Conservation (phyloP, 2,329 filamentous ascomycete species). For the Aspergillus fumigatus region DNA sequence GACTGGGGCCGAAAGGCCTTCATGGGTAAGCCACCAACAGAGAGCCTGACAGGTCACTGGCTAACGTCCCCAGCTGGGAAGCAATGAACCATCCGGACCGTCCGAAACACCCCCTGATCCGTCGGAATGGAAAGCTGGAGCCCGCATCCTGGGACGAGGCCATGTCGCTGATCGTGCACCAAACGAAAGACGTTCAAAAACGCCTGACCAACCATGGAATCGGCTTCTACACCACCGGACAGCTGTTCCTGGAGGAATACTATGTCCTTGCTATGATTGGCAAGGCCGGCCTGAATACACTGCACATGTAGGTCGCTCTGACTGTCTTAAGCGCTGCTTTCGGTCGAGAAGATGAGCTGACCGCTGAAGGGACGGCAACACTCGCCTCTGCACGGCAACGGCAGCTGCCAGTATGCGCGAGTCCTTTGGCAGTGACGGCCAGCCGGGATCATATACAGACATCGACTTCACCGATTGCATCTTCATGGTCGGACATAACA, state of each 20-base stretch:
- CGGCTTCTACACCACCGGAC: constrained; percentile 37
- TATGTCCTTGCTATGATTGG: constrained; percentile 37
- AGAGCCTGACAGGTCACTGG: not conserved
- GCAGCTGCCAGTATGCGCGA: constrained; percentile 38
- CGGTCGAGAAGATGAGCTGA: not conserved
- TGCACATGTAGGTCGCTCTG: constrained; percentile 30
- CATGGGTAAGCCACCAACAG: constrained; percentile 20
- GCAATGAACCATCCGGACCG: constrained; percentile 27
- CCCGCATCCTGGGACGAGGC: constrained; percentile 36
- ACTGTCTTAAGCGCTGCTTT: not conserved
- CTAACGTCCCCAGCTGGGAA: constrained; percentile 20
- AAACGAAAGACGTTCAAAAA: constrained; percentile 25
- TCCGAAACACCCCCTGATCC: constrained; percentile 29
- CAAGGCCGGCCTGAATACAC: constrained; percentile 35
- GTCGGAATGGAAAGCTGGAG: constrained; percentile 32
- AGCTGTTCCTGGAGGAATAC: constrained; percentile 39
- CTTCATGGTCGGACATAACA: constrained; percentile 37
- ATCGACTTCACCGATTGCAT: constrained; percentile 36
- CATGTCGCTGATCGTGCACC: constrained; percentile 32
- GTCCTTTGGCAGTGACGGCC: constrained; percentile 36
- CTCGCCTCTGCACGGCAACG: constrained; percentile 37
- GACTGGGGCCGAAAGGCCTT: constrained; percentile 34
- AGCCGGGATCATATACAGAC: constrained; percentile 35
- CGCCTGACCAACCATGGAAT: constrained; percentile 35
- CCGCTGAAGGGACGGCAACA: constrained; percentile 36